Evolutionary conservation across 108 stramenopile genomes (phyloP).

Genomic region (Chaetoceros tenuissimus): DNA sequence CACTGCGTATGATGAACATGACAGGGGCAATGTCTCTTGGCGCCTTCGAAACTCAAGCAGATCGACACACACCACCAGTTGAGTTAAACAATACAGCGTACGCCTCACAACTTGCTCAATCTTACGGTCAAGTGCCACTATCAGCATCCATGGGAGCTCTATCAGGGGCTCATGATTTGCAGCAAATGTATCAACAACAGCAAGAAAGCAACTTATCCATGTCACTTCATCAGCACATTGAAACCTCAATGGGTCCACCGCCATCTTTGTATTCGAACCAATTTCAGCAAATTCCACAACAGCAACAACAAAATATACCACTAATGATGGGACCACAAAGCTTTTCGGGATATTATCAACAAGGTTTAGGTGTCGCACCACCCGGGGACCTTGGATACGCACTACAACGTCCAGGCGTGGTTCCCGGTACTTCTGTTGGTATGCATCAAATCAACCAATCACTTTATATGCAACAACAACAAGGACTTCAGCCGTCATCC

Average conservation of each 20-base stretch:
- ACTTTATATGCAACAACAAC: not conserved
- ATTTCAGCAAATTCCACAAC: slow-evolving; percentile 16
- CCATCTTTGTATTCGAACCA: slow-evolving; percentile 1
- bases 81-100: too few species aligned
- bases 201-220: not conserved
- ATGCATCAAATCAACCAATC: slow-evolving; percentile 2
- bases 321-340: slow-evolving; percentile 36
- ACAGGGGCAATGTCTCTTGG: not conserved
- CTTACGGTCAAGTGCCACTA: too few species aligned
- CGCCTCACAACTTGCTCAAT: too few species aligned
- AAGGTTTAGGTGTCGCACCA: slow-evolving; percentile 22
- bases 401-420: slow-evolving; percentile 71
- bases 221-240: not conserved
- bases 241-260: not conserved
- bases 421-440: slow-evolving; percentile 30
- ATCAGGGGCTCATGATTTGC: too few species aligned
- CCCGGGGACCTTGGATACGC: slow-evolving; percentile 63
- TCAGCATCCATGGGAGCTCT: too few species aligned
- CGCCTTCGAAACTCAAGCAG: not conserved
- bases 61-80: not conserved
- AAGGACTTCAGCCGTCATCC: not conserved
- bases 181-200: too few species aligned
- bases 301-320: slow-evolving; percentile 21
- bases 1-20: not conserved
- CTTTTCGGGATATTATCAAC: slow-evolving; percentile 31